Evolutionary conservation across 2,329 filamentous ascomycete genomes (phyloP), one percentile per base, ranked within the genome.

Genomic region (Fusarium sp.): DNA sequence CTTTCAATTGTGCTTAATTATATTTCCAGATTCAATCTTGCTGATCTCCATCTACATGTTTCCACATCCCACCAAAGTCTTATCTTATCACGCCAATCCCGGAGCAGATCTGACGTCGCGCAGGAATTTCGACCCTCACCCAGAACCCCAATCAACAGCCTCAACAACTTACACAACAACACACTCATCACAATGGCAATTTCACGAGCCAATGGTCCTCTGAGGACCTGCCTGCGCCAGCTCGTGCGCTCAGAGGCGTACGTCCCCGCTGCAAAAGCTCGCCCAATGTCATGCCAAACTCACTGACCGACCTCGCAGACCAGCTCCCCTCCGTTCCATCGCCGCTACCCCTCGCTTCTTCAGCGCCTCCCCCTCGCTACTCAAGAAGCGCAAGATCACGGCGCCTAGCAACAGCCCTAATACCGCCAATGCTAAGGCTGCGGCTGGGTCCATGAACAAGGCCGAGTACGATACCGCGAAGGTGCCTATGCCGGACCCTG

Each of bases 371-470:
- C 28, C 69, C 3, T 20, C 62, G 1, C 66, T 77, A 36, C 58
- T 73, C 44, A 82, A 82, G 74, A 82, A 82, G 73, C 77, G 76
- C 71, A 81, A 79, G 56, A 73, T 77, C 44, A 71, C 76, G 5
- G 56, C 73, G 5, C 69, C 77, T 8, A 61, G 62, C 58, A 73
- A 77, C 66, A 77, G 74, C 43, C 74, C 76, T 21, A 70, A 68
- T 21, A 52, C 62, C 38, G 42, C 57, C 21, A 65, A 60, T 36
- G 58, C 65, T 42, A 62, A 66, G 51, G 60, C 56, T 7, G 54
- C 68, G 43, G 43, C 71, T 21, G 49, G 68, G 26, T 26, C 73
- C 7, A 24, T 68, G 39, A 40, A 68, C 30, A 50, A 69, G 50
- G 65, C 65, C 38, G 62, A 68, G 26, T 55, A 71, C 21, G 59